Evolutionary conservation across 257 asterid species (phyloP).

Genomic region (Eustoma russellianum): DNA sequence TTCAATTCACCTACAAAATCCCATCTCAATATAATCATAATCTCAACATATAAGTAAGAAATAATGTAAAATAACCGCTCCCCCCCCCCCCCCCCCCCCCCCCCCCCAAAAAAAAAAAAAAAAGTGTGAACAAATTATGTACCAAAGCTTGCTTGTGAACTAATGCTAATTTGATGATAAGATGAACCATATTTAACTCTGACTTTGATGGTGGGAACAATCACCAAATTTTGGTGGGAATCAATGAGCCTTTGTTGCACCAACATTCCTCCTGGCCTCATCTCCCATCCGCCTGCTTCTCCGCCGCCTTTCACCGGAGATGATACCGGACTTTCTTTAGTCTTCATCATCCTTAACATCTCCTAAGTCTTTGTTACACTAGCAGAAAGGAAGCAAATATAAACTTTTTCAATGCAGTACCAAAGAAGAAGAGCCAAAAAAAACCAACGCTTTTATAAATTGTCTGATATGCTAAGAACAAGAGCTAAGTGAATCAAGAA

Average conservation of each 20-base stretch:
- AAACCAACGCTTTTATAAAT: slow-evolving; percentile 26
- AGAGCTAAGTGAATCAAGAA: slow-evolving; percentile 40
- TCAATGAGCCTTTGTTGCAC: slow-evolving; percentile 79
- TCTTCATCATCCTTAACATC: slow-evolving; percentile 49
- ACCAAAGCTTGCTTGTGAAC: slow-evolving; percentile 87
- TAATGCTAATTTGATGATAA: slow-evolving; percentile 50
- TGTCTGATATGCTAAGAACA: slow-evolving; percentile 87
- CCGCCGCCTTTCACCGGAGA: slow-evolving; percentile 29
- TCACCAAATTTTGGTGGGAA: slow-evolving; percentile 27
- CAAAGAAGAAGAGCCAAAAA: background rate
- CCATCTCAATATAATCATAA: background rate
- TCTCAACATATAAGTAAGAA: background rate
- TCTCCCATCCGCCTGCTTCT: slow-evolving; percentile 47
- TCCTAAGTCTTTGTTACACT: slow-evolving; percentile 29
- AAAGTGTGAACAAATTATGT: background rate
- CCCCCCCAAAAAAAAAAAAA: background rate
- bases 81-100: no score
- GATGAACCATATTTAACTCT: slow-evolving; percentile 58
- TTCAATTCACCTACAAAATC: slow-evolving; percentile 63
- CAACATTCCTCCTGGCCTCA: slow-evolving; percentile 88
- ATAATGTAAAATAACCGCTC: background rate
- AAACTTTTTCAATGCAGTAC: slow-evolving; percentile 4
- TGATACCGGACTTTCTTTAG: slow-evolving; percentile 28
- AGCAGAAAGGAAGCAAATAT: slow-evolving; percentile 2
- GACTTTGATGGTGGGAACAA: slow-evolving; percentile 47